Evolutionary conservation across 2,329 filamentous ascomycete species (phyloP).

Genomic region (Dryadomyces sulphureus): DNA sequence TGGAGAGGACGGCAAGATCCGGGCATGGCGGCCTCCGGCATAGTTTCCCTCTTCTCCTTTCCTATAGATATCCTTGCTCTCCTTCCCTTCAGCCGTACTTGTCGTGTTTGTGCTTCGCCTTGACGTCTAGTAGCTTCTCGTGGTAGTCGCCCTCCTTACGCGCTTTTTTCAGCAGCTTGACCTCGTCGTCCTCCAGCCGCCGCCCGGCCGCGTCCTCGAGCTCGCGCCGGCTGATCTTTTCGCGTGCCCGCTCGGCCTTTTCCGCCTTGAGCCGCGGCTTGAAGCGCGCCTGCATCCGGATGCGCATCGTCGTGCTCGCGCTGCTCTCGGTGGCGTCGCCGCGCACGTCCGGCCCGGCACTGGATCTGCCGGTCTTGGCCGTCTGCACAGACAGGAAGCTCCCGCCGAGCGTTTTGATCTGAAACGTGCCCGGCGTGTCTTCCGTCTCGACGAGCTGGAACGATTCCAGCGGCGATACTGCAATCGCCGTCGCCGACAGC

Average conservation of each 20-base stretch:
- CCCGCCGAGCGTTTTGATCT: conserved; percentile 57
- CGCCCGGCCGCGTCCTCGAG: conserved; percentile 69
- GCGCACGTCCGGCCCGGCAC: conserved; percentile 47
- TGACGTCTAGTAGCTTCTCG: conserved; percentile 71
- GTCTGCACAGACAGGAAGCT: conserved; percentile 54
- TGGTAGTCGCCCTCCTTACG: conserved; percentile 80
- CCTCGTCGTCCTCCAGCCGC: conserved; percentile 69
- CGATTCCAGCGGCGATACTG: conserved; percentile 71
- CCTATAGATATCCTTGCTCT: neutral
- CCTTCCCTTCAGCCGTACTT: conserved; percentile 54
- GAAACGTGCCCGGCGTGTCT: conserved; percentile 56
- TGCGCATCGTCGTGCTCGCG: conserved; percentile 57
- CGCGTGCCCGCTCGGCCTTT: conserved; percentile 69
- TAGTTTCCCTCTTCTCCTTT: neutral
- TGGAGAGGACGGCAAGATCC: conserved; percentile 43
- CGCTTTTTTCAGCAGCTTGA: conserved; percentile 68
- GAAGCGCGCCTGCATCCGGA: conserved; percentile 91
- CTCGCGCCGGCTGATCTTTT: conserved; percentile 77
- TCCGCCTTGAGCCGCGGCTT: conserved; percentile 68
- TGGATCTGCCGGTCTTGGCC: conserved; percentile 30
- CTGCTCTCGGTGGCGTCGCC: conserved; percentile 57
- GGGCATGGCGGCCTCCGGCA: conserved; percentile 33
- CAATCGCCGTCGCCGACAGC: conserved; percentile 62
- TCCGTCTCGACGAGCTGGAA: conserved; percentile 53
- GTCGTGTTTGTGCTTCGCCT: conserved; percentile 86